A percentile compares a stretch with the other conserved stretches of the same genome.
These are phyloP conservation scores for Aspergillus eucalypticola DNA, from an alignment of 2,329 filamentous ascomycete genomes.

Conservation along the genomic window DNA sequence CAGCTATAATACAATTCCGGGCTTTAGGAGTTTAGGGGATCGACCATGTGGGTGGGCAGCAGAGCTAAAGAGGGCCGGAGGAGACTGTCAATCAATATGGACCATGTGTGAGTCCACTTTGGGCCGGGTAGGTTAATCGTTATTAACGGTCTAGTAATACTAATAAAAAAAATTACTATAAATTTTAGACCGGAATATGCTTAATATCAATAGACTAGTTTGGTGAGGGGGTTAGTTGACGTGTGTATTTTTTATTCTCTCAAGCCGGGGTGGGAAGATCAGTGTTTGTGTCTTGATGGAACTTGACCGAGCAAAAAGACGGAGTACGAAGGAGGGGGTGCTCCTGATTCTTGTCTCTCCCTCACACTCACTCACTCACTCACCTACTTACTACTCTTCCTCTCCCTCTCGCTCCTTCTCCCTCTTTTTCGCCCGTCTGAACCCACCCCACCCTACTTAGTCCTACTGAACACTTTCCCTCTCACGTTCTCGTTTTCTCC, in stretches of 20 bases:
- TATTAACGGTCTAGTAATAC: background rate
- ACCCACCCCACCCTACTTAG: background rate
- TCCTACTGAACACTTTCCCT: background rate
- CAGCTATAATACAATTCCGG: background rate
- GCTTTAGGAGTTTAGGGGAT: constrained; percentile 3
- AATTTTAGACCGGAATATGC: background rate
- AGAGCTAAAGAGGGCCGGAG: background rate
- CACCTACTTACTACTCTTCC: no score
- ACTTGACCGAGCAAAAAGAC: background rate
- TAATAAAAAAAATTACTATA: background rate
- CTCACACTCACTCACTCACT: background rate
- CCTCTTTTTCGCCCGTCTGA: background rate
- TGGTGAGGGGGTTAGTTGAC: background rate
- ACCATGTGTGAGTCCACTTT: constrained; percentile 11
- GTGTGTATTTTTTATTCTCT: background rate
- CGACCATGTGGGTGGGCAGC: constrained; percentile 5
- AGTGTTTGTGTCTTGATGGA: background rate
- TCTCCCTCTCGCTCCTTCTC: background rate
- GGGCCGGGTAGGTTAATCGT: constrained; percentile 2
- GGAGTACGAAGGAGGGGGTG: background rate
- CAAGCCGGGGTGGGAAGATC: background rate
- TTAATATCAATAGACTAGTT: background rate
- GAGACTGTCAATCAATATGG: constrained; percentile 3
- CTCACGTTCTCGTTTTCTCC: background rate
- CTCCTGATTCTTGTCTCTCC: background rate